These are phyloP conservation scores for Mimosa pudica DNA, from an alignment of 306 rosid genomes.

Conservation along the genomic window DNA sequence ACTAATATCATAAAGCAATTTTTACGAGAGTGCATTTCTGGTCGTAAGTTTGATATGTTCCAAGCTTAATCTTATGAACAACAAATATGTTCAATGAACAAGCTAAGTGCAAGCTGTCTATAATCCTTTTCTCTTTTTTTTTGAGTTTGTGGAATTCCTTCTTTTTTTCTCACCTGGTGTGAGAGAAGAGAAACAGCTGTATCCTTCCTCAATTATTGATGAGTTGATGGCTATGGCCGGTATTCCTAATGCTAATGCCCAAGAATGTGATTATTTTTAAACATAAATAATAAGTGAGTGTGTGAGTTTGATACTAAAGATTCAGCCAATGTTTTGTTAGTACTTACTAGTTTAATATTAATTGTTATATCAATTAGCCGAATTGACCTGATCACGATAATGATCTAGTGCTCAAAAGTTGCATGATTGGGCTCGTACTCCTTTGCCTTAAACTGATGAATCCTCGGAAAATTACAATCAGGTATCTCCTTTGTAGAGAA, in stretches of 20 bases:
- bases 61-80: slow-evolving; percentile 39
- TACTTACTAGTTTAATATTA: not conserved
- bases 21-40: slow-evolving; percentile 54
- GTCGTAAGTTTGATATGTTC: slow-evolving; percentile 43
- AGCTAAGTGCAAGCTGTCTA: slow-evolving; percentile 8
- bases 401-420: not conserved
- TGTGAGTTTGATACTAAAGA: not conserved
- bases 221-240: slow-evolving; percentile 16
- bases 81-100: slow-evolving; percentile 33
- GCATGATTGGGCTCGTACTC: not conserved
- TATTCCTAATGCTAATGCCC: not conserved
- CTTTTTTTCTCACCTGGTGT: not conserved
- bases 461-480: too few species aligned
- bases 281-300: not conserved
- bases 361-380: not conserved
- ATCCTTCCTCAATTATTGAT: not conserved
- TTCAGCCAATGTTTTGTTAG: not conserved
- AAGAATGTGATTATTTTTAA: not conserved
- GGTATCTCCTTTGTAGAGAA: too few species aligned
- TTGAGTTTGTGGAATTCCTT: not conserved
- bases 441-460: not conserved
- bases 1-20: slow-evolving; percentile 44
- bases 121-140: not conserved
- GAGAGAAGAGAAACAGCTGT: slow-evolving; percentile 8
- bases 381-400: not conserved